phyloP scores from a whole-genome alignment of 2,329 filamentous ascomycete genomes.

The Podosphaera aphanis region DNA sequence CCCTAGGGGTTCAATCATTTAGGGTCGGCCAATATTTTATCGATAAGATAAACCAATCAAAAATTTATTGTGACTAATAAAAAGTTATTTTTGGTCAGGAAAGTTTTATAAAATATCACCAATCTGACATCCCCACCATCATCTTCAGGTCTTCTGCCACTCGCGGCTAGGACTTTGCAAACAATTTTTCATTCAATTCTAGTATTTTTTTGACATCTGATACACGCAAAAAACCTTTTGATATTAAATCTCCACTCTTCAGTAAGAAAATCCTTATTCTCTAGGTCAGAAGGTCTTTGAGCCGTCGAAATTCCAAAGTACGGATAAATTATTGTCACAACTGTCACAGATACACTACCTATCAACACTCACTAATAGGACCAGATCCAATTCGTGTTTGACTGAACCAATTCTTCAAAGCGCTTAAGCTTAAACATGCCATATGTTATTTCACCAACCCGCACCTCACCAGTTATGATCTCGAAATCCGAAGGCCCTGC shows the following conservation, averaged over 20 bases:
- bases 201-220: conserved; percentile 6
- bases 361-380: background rate
- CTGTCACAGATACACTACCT: background rate
- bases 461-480: conserved; percentile 22
- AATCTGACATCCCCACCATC: conserved; percentile 2
- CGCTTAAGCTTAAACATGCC: conserved; percentile 21
- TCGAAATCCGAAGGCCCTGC: conserved; percentile 20
- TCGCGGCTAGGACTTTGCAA: conserved; percentile 13
- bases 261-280: background rate
- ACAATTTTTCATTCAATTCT: conserved; percentile 3
- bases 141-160: conserved; percentile 13
- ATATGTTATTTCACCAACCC: conserved; percentile 20
- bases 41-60: background rate
- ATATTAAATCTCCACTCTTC: conserved; percentile 12
- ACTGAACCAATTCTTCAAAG: background rate
- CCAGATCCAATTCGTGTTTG: background rate
- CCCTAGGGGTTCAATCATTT: too few species aligned
- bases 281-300: background rate
- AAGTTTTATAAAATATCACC: background rate
- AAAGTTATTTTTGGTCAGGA: background rate
- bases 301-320: too few species aligned
- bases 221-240: conserved; percentile 7
- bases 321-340: background rate
- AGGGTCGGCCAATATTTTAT: background rate
- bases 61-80: background rate